Conservation (phyloP, 306 rosid species). For the Medicago ruthenica region DNA sequence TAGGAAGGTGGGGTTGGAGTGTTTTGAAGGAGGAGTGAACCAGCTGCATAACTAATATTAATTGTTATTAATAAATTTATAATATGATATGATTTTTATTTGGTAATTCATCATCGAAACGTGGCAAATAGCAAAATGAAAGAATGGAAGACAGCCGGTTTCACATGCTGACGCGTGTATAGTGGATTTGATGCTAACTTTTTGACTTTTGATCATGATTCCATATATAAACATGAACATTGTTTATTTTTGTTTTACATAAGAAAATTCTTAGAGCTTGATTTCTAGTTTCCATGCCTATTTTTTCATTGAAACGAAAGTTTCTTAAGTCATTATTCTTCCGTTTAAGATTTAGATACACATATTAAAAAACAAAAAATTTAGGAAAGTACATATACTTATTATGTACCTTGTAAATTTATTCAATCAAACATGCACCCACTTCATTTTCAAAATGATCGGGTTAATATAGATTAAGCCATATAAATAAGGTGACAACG, state of each 20-base stretch:
- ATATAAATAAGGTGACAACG: too few relatives aligned
- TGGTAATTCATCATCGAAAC: slow-evolving; percentile 22
- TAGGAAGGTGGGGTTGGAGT: slow-evolving; percentile 31
- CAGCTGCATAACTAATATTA: background rate
- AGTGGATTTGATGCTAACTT: slow-evolving; percentile 56
- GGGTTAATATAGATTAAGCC: too few relatives aligned
- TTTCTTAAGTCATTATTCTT: background rate
- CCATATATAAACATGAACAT: background rate
- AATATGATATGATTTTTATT: background rate
- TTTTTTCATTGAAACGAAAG: background rate
- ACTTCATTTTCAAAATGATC: too few relatives aligned
- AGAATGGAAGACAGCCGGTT: slow-evolving; percentile 60
- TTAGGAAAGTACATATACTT: background rate
- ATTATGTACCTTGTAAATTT: too few relatives aligned
- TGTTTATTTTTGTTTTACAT: background rate
- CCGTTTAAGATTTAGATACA: background rate
- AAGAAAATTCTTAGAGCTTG: background rate
- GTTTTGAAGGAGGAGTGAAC: slow-evolving; percentile 14
- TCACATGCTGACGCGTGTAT: slow-evolving; percentile 76
- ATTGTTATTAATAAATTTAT: background rate
- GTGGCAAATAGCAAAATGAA: slow-evolving; percentile 42
- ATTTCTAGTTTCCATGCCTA: background rate
- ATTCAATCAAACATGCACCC: too few relatives aligned
- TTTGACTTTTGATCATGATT: slow-evolving; percentile 56
- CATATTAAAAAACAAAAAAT: background rate